These are phyloP conservation scores for Cicer yamashitae DNA, from an alignment of 306 rosid genomes.

Conservation along the genomic window DNA sequence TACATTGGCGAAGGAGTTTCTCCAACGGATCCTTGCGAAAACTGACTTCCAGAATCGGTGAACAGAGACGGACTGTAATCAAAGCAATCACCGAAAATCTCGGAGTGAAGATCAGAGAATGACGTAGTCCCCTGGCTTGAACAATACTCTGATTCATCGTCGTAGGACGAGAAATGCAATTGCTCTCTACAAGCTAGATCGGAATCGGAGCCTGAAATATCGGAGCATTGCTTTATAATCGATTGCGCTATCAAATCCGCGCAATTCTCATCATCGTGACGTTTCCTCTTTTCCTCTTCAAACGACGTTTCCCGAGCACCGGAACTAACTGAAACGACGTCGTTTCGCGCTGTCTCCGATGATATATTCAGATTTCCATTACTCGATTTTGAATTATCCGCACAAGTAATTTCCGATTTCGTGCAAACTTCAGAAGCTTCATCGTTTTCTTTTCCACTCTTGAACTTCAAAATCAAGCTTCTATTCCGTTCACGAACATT, in stretches of 20 bases:
- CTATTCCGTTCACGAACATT: constrained; percentile 49
- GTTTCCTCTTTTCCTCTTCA: constrained; percentile 44
- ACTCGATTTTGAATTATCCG: constrained; percentile 40
- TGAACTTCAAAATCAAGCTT: constrained; percentile 55
- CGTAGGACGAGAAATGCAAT: constrained; percentile 56
- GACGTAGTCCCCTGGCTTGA: constrained; percentile 60
- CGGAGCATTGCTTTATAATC: constrained; percentile 53
- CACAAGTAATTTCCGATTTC: constrained; percentile 58
- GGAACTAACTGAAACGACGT: constrained; percentile 51
- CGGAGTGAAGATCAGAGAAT: constrained; percentile 64
- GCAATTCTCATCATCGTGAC: constrained; percentile 37
- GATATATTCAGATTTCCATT: constrained; percentile 40
- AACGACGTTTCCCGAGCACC: constrained; percentile 48
- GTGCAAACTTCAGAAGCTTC: constrained; percentile 55
- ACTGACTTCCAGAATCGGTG: constrained; percentile 82
- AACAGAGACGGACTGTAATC: constrained; percentile 69
- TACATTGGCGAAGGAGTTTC: constrained; percentile 75
- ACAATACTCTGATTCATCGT: constrained; percentile 55
- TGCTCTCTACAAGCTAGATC: constrained; percentile 84
- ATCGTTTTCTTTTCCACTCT: constrained; percentile 42
- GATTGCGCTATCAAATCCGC: constrained; percentile 59
- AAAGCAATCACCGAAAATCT: constrained; percentile 54
- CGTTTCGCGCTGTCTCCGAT: constrained; percentile 47
- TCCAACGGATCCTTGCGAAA: constrained; percentile 71
- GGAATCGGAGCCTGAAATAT: constrained; percentile 45